Evolutionary conservation across 768 basidiomycete species (phyloP).

Genomic region (Hydnomerulius pinastri): DNA sequence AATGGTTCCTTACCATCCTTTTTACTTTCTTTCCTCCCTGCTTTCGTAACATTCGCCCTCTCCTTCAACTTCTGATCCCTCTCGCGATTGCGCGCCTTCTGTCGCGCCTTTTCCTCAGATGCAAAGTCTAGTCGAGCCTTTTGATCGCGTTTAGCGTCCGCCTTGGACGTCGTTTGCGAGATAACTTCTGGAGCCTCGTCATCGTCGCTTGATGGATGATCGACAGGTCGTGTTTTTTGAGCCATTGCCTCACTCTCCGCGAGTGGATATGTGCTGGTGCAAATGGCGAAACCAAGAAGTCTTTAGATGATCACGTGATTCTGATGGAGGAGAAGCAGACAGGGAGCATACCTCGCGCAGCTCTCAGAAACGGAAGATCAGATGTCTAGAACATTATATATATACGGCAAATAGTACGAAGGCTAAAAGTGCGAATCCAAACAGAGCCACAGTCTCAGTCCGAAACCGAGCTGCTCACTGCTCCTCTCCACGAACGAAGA

Average conservation of each 20-base stretch:
- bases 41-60: constrained; percentile 34
- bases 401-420: too few relatives aligned
- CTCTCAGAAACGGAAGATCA: too few relatives aligned
- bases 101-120: constrained; percentile 40
- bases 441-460: background rate
- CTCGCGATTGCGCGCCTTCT: constrained; percentile 47
- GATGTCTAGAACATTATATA: too few relatives aligned
- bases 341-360: too few relatives aligned
- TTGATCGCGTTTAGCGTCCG: constrained; percentile 37
- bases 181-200: constrained; percentile 55
- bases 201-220: constrained; percentile 35
- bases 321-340: too few relatives aligned
- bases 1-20: constrained; percentile 14
- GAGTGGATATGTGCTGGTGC: constrained; percentile 1
- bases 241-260: constrained; percentile 12
- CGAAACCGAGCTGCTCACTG: background rate
- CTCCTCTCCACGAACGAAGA: constrained; percentile 39
- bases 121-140: constrained; percentile 40
- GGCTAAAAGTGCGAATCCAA: background rate
- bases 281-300: too few relatives aligned
- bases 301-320: too few relatives aligned
- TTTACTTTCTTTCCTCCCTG: constrained; percentile 8
- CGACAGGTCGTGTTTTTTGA: constrained; percentile 13
- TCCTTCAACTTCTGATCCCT: constrained; percentile 53
- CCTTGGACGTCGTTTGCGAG: constrained; percentile 48